Evolutionary conservation across 345 rosid genomes (phyloP), one percentile per base, ranked within the genome.

Genomic region (Physaria fendleri): DNA sequence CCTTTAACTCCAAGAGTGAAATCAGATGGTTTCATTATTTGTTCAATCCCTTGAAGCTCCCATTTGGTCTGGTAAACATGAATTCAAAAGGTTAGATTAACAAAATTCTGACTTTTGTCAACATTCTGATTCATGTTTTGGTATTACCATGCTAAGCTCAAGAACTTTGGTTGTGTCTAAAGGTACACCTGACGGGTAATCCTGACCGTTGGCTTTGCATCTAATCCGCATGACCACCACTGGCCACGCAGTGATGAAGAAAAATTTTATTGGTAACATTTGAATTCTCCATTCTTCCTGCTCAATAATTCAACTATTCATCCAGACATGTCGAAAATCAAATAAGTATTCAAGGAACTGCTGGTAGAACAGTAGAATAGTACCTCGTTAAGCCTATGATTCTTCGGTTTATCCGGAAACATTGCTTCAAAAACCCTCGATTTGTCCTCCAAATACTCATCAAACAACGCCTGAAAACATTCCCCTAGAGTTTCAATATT

Each of bases 251-350:
- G 85, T 85, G 14, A 85, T 68, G 68, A 85, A 83, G 61, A 85
- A 56, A 65, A 85, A 85, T 22, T 80, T 68, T 59, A 88, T 79
- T 2, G 98, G 98, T 68, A 79, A 77, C 95, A 88, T 92, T 74
- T 72, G 83, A 40, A 86, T 77, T 71, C 95, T 88, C 95, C 98
- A 88, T 41, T 82, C 82, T 49, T 88, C 95, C 92, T 91, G 59
- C 57, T 41, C 50, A 55, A 10, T 13, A 11, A 14, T 21, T n/a
- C n/a, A n/a, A n/a, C n/a, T n/a, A n/a, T n/a, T n/a, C n/a, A n/a
- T n/a, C n/a, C n/a, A n/a, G n/a, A n/a, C n/a, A n/a, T n/a, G n/a
- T n/a, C n/a, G n/a, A n/a, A n/a, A n/a, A n/a, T n/a, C n/a, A n/a
- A n/a, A n/a, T n/a, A n/a, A n/a, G n/a, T n/a, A n/a, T n/a, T n/a